Evolutionary conservation across 2,329 filamentous ascomycete species (phyloP).

Genomic region (Hypoxylon sp.): DNA sequence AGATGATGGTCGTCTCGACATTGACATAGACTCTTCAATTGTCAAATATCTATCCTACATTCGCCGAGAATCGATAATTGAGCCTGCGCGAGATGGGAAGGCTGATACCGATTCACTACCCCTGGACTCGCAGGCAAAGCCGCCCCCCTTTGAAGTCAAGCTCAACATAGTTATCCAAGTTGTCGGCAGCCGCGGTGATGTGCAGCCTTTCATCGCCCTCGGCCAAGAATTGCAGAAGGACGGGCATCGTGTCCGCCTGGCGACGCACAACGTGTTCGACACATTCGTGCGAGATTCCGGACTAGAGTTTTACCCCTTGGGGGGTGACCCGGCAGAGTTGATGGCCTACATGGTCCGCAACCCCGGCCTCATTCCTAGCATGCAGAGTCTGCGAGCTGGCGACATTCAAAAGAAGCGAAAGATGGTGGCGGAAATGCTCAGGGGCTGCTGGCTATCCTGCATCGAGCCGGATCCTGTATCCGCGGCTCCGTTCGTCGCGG

Average conservation of each 20-base stretch:
- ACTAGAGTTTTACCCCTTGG: slow-evolving; percentile 79
- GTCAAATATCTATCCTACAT: slow-evolving; percentile 5
- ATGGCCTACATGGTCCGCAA: slow-evolving; percentile 69
- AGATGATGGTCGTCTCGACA: slow-evolving; percentile 9
- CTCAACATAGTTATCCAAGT: slow-evolving; percentile 80
- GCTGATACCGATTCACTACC: neutral
- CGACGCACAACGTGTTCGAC: slow-evolving; percentile 75
- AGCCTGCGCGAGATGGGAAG: neutral
- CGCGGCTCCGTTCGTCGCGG: slow-evolving; percentile 77
- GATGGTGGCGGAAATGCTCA: slow-evolving; percentile 78
- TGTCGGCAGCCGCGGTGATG: slow-evolving; percentile 77
- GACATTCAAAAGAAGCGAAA: slow-evolving; percentile 49
- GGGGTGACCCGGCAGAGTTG: slow-evolving; percentile 77
- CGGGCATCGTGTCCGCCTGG: slow-evolving; percentile 76
- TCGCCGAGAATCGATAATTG: neutral
- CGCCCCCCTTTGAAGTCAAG: slow-evolving; percentile 4
- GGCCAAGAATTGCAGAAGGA: slow-evolving; percentile 71
- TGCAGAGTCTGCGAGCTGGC: slow-evolving; percentile 48
- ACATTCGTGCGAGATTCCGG: slow-evolving; percentile 73
- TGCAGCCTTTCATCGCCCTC: slow-evolving; percentile 78
- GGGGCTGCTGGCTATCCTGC: slow-evolving; percentile 87
- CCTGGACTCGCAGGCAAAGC: neutral
- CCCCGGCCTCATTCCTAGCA: slow-evolving; percentile 50
- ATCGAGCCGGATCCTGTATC: slow-evolving; percentile 67
- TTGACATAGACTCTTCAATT: slow-evolving; percentile 4